Evolutionary conservation across 352 stramenopile genomes (phyloP), one percentile per base, ranked within the genome.

Genomic region (Peronospora destructor): DNA sequence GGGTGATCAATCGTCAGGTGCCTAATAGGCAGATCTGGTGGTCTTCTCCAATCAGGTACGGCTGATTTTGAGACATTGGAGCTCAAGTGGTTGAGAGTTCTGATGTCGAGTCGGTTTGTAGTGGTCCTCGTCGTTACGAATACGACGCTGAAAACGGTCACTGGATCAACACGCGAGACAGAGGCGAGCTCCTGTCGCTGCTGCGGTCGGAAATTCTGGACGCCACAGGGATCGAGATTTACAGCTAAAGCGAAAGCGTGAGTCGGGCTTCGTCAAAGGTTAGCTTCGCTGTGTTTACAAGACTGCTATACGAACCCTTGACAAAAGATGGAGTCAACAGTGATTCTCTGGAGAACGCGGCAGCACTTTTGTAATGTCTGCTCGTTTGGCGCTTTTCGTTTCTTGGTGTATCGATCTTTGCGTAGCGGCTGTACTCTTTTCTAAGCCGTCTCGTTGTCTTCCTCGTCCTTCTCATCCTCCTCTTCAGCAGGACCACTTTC

Each of bases 1-100:
- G 90, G 86, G 95, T 98, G 25, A 81, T 98, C 53, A 98, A 98
- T 71, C 97, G 97, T 59, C 95, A 98, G 66, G 96, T 95, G 32
- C 95, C 95, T 3, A 98, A 98, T 74, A 76, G 84, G 32, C 94
- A 98, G 67, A 91, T 98, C 49, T 98, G 92, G 92, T 98, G 93
- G 94, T 98, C 91, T 6, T 98, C 92, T 49, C 95, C 95, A 2
- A 76, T 98, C 54, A 97, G 85, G 80, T 89, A 53, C 25, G 55
- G 33, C 0, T 21, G 11, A n/a, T 19, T 36, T 45, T 8, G 14
- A 40, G 14, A 12, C 14, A 9, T 37, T 33, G 7, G 8, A 19
- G 16, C n/a, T 43, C n/a, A 4, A 6, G 7, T 44, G 23, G 3
- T 19, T 12, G 14, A 19, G 14, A 34, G 29, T 8, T 47, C 32